Percentiles rank a stretch among this genome's conserved stretches.
Evolutionary conservation across 2,329 filamentous ascomycete genomes (phyloP).

Genomic region (Neopestalotiopsis clavispora): DNA sequence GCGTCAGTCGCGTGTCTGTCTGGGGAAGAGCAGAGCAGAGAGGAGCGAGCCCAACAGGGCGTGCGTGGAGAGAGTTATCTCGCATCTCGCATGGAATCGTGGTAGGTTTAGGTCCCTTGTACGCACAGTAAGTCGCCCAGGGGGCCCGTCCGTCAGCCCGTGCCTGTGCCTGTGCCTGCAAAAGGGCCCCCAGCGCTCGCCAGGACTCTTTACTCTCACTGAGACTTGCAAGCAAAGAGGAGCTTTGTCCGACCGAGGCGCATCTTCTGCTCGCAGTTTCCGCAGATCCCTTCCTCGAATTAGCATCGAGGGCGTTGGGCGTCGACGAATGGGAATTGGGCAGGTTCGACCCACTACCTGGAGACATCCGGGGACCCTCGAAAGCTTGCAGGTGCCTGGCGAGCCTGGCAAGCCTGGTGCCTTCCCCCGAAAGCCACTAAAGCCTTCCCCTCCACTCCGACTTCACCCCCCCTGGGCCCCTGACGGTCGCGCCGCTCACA

Average conservation of each 20-base stretch:
- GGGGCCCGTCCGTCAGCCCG: background rate
- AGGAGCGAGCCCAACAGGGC: background rate
- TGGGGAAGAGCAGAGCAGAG: background rate
- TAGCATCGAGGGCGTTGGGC: constrained; percentile 6
- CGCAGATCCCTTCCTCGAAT: constrained; percentile 8
- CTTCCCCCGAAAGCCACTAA: background rate
- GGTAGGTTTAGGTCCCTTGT: background rate
- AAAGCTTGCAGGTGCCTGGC: constrained; percentile 8
- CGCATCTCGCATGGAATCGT: no score
- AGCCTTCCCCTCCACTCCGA: background rate
- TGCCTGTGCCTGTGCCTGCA: no score
- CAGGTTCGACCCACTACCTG: constrained; percentile 1
- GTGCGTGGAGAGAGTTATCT: background rate
- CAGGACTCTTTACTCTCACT: no score
- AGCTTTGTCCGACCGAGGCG: constrained; percentile 4
- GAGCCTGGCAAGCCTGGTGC: background rate
- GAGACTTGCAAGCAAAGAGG: background rate
- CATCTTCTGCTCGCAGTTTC: background rate
- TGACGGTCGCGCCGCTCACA: constrained; percentile 3
- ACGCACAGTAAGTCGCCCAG: background rate
- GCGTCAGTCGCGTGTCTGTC: background rate
- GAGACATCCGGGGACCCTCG: background rate
- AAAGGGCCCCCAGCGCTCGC: no score
- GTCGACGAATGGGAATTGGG: constrained; percentile 5
- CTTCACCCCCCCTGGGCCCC: background rate